Evolutionary conservation across 1,284 basidiomycete species (phyloP), one percentile per base, ranked within the genome.

Genomic region (Ustilago curta): DNA sequence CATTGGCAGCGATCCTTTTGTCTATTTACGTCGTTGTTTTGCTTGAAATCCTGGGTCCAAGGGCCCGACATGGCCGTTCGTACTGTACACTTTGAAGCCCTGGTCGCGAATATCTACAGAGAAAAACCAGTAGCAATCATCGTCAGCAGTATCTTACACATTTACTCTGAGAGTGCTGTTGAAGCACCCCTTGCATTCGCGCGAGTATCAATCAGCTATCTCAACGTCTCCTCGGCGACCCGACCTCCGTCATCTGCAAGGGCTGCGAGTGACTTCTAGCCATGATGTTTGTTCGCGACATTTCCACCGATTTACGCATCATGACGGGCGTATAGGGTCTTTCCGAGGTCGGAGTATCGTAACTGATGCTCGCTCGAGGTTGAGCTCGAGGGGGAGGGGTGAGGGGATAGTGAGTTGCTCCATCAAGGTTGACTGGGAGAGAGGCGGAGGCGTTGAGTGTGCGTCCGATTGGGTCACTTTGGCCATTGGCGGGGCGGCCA

Each of bases 281-380:
- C 69, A 71, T 71, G 18, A 60, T 65, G 11, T 57, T 25, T 6
- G 48, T 37, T 5, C 69, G 29, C 0, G 49, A 48, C 57, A 51
- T 48, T 23, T 71, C 62, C 54, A 60, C 51, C 12, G 50, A 58
- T 29, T 68, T 64, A 3, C 70, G 29, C 39, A 52, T 53, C 43
- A 68, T 42, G 12, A 72, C 64, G 4, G 70, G 64, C 1, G 70
- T 68, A 14, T 51, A 45, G 0, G 70, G 70, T 44, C 70, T 53
- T 3, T 44, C 39, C 8, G 48, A 11, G 54, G 47, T 7, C 16
- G 45, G 39, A 27, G 42, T 25, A 31, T 23, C 21, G 29, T 55
- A 21, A 32, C 49, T 61, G 53, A 64, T 60, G 39, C 61, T 65
- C 19, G 68, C 51, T 11, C 63, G 54, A n/a, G 63, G 69, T 29